A percentile compares a stretch with the other conserved stretches of the same genome.
Conservation (phyloP, 2,329 filamentous ascomycete genomes). For the Zalaria sp. region DNA sequence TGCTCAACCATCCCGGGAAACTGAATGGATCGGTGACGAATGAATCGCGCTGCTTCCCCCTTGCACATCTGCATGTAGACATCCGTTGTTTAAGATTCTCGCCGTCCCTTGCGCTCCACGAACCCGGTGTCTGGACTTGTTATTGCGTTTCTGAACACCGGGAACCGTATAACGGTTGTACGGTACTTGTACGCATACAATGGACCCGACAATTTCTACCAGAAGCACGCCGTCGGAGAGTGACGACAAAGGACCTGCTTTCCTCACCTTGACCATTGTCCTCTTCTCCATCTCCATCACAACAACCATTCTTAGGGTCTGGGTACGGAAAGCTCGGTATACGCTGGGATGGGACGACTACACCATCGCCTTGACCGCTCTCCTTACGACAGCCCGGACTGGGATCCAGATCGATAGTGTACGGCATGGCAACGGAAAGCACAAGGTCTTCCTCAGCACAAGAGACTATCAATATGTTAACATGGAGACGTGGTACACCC, state of each 20-base stretch:
- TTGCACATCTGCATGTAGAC: too few species aligned
- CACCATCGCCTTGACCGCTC: slow-evolving; percentile 17
- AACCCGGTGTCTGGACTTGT: too few species aligned
- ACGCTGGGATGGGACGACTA: slow-evolving; percentile 24
- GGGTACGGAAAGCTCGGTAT: slow-evolving; percentile 1
- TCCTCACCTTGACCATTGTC: slow-evolving; percentile 5
- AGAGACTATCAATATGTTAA: slow-evolving; percentile 23
- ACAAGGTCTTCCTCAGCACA: slow-evolving; percentile 20
- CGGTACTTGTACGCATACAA: too few species aligned
- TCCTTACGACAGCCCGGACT: slow-evolving; percentile 19
- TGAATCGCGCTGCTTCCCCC: too few species aligned
- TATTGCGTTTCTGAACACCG: too few species aligned
- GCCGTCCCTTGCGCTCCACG: too few species aligned
- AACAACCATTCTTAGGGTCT: slow-evolving; percentile 5
- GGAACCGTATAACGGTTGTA: too few species aligned
- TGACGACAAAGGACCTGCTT: slow-evolving; percentile 5
- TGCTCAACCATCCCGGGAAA: too few species aligned
- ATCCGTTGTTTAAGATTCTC: too few species aligned
- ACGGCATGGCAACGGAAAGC: slow-evolving; percentile 23
- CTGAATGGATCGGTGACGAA: too few species aligned
- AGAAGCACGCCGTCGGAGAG: too few species aligned
- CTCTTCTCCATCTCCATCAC: slow-evolving; percentile 4
- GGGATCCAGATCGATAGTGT: slow-evolving; percentile 21
- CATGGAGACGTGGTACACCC: slow-evolving; percentile 23
- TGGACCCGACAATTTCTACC: too few species aligned